Evolutionary conservation across 768 basidiomycete genomes (phyloP).

Genomic region (Rhodotorula paludigena): DNA sequence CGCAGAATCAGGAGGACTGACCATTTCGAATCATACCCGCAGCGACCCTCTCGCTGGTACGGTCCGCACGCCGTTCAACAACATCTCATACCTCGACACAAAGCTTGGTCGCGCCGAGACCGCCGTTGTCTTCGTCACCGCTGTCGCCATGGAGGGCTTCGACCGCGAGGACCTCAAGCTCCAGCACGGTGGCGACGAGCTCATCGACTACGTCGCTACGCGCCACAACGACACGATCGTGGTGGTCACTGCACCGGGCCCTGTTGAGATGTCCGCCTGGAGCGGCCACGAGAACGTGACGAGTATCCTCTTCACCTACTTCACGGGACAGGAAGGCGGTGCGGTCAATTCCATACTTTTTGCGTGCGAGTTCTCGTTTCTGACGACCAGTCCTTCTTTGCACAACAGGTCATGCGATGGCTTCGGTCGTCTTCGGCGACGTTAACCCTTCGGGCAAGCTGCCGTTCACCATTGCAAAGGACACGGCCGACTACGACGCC

Average conservation of each 20-base stretch:
- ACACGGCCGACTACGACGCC: constrained; percentile 46
- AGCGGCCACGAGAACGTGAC: constrained; percentile 45
- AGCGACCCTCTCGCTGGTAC: constrained; percentile 20
- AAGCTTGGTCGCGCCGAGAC: constrained; percentile 16
- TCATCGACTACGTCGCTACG: constrained; percentile 42
- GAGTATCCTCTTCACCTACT: constrained; percentile 14
- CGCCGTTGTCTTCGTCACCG: constrained; percentile 35
- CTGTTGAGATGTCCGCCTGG: constrained; percentile 56
- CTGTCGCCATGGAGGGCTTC: constrained; percentile 35
- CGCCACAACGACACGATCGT: constrained; percentile 42
- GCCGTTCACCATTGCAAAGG: constrained; percentile 44
- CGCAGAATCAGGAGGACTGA: background rate
- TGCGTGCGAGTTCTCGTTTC: too few relatives aligned
- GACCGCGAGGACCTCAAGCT: constrained; percentile 37
- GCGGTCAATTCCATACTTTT: too few relatives aligned
- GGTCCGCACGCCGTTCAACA: background rate
- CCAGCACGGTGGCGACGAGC: constrained; percentile 35
- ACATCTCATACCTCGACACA: constrained; percentile 25
- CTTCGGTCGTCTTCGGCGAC: constrained; percentile 60
- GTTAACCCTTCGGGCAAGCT: constrained; percentile 60
- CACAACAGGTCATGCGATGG: constrained; percentile 57
- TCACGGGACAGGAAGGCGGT: constrained; percentile 55
- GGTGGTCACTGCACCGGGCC: constrained; percentile 45
- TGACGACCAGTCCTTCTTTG: too few relatives aligned
- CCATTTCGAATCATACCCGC: background rate